Conservation (phyloP, 2,329 filamentous ascomycete species). For the Hypomyces rosellus region DNA sequence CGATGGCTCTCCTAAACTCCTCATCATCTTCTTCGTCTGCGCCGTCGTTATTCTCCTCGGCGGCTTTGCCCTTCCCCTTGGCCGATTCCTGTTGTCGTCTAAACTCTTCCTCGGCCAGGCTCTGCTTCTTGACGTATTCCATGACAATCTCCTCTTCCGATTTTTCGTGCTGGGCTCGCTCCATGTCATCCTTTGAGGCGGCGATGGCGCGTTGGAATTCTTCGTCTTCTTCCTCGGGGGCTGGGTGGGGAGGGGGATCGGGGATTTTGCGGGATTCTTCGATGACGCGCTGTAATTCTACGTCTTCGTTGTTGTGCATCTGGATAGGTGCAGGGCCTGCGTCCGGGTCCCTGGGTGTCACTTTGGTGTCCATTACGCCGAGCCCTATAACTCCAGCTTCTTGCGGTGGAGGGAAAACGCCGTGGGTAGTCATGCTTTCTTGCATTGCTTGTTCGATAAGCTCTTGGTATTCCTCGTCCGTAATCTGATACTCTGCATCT, state of each 20-base stretch:
- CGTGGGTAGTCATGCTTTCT: constrained; percentile 36
- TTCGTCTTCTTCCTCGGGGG: constrained; percentile 29
- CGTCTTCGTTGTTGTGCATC: constrained; percentile 32
- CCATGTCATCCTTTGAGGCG: constrained; percentile 37
- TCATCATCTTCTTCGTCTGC: constrained; percentile 47
- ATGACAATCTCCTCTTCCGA: constrained; percentile 68
- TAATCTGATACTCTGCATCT: constrained; percentile 39
- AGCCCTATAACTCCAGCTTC: constrained; percentile 16
- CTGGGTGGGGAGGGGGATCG: constrained; percentile 8
- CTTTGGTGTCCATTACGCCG: constrained; percentile 7
- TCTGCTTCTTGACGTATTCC: constrained; percentile 74
- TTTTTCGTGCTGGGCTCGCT: constrained; percentile 34
- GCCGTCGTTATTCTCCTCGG: constrained; percentile 27
- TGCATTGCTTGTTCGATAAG: constrained; percentile 51
- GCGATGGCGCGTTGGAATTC: constrained; percentile 41
- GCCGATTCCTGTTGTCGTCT: constrained; percentile 15
- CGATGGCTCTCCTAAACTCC: constrained; percentile 49
- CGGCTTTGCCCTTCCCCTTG: constrained; percentile 29
- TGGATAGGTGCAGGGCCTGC: neutral
- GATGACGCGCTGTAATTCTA: constrained; percentile 33
- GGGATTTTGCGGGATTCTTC: constrained; percentile 31
- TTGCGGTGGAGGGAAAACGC: constrained; percentile 12
- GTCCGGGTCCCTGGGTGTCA: neutral
- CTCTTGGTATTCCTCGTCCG: constrained; percentile 52
- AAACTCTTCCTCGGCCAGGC: constrained; percentile 59